A percentile compares a stretch with the other conserved stretches of the same genome.
These are phyloP conservation scores for Echinochloa phyllopogon DNA, from an alignment of 176 grass and related monocot genomes.

Conservation along the genomic window DNA sequence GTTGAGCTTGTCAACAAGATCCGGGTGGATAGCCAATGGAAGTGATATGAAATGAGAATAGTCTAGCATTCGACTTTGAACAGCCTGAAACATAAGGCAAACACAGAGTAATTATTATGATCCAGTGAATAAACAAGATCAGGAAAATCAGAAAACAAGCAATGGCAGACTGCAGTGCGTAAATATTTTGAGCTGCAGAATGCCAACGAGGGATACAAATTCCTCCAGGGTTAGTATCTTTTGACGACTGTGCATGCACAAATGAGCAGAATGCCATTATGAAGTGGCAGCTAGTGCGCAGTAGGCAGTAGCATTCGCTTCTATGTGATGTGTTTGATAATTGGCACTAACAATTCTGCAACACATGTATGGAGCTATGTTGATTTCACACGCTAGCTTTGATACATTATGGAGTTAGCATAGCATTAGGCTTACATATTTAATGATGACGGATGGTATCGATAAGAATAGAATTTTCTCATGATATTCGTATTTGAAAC, in stretches of 20 bases:
- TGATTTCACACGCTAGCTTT: background rate
- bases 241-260: background rate
- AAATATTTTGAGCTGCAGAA: background rate
- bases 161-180: background rate
- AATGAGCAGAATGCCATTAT: constrained; percentile 8
- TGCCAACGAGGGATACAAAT: constrained; percentile 5
- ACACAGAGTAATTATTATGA: background rate
- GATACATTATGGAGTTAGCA: background rate
- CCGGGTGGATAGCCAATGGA: constrained; percentile 79
- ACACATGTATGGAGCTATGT: background rate
- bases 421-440: background rate
- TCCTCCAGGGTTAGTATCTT: background rate
- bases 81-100: constrained; percentile 57
- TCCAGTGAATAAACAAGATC: constrained; percentile 23
- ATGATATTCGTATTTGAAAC: constrained; percentile 14
- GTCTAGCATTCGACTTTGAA: constrained; percentile 77
- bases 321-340: background rate
- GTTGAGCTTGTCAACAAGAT: constrained; percentile 72
- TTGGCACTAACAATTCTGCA: constrained; percentile 9
- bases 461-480: background rate
- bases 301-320: background rate
- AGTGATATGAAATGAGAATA: constrained; percentile 95
- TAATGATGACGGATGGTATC: constrained; percentile 13
- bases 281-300: background rate
- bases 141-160: background rate